Evolutionary conservation across 2,329 filamentous ascomycete species (phyloP).

Genomic region (Cytospora chrysosperma): DNA sequence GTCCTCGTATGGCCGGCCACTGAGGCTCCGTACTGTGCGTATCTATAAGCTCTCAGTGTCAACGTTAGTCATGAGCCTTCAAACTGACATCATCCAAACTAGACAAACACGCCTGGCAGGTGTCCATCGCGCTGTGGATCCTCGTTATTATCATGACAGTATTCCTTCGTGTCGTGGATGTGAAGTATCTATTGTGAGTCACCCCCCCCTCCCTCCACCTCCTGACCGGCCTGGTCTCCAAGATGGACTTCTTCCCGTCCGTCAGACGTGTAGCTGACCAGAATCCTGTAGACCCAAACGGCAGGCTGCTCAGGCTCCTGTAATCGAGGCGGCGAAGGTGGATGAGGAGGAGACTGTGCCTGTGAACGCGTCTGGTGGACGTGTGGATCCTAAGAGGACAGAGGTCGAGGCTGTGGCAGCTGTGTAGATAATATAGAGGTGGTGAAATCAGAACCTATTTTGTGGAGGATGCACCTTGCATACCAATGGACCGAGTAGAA

Average conservation of each 20-base stretch:
- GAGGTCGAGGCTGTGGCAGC: conserved; percentile 4
- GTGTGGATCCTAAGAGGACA: background rate
- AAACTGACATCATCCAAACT: conserved; percentile 1
- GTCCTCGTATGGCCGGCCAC: conserved; percentile 52
- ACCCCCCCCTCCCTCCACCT: no score
- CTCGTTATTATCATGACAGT: conserved; percentile 47
- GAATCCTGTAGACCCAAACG: conserved; percentile 17
- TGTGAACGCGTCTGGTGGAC: background rate
- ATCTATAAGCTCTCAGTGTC: background rate
- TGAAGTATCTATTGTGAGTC: conserved; percentile 37
- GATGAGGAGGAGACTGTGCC: conserved; percentile 10
- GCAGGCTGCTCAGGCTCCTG: background rate
- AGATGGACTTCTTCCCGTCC: background rate
- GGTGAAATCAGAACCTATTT: background rate
- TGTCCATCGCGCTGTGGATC: conserved; percentile 43
- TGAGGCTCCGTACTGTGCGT: conserved; percentile 48
- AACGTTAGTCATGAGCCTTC: background rate
- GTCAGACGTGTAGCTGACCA: background rate
- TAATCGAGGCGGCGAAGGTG: conserved; percentile 11
- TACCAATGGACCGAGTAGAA: no score
- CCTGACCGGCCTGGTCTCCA: no score
- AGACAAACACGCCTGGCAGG: conserved; percentile 50
- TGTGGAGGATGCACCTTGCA: background rate
- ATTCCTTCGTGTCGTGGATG: conserved; percentile 43
- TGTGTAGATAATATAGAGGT: no score